Conservation (phyloP, 495 filamentous ascomycete genomes). For the Penicillium goetzii region DNA sequence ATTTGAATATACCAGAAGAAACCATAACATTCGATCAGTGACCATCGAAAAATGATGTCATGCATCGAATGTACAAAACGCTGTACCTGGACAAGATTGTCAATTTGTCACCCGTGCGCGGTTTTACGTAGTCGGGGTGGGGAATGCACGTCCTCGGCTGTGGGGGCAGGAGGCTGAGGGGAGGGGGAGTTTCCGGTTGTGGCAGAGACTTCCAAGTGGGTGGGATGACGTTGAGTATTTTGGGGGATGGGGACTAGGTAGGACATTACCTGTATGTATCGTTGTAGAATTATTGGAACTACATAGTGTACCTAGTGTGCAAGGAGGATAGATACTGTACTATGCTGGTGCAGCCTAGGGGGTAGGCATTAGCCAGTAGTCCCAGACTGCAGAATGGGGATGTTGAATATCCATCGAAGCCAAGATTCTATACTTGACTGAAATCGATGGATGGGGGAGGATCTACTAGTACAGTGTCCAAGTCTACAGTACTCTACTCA, state of each 20-base stretch:
- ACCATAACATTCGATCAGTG: not conserved
- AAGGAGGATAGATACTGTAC: not conserved
- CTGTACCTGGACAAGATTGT: constrained; percentile 13
- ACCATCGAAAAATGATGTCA: constrained; percentile 21
- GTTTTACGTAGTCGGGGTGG: constrained; percentile 25
- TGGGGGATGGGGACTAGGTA: not conserved
- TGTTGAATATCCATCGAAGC: not conserved
- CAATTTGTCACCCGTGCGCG: constrained; percentile 7
- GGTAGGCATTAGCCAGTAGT: not conserved
- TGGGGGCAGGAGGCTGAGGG: constrained; percentile 5
- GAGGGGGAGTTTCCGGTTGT: not conserved
- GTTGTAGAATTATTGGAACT: not conserved
- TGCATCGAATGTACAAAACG: not conserved
- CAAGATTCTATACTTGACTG: not conserved
- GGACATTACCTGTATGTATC: not conserved
- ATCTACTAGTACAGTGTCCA: not conserved
- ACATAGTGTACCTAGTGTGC: not conserved
- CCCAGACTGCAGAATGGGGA: not conserved
- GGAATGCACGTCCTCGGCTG: constrained; percentile 17
- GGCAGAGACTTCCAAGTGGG: too few relatives aligned
- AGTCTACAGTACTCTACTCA: not conserved
- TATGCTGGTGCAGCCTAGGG: not conserved
- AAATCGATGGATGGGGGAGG: not conserved
- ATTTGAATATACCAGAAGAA: not conserved
- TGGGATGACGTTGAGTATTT: constrained; percentile 2